Conservation (phyloP, 345 rosid genomes). For the Sapria himalayana region DNA sequence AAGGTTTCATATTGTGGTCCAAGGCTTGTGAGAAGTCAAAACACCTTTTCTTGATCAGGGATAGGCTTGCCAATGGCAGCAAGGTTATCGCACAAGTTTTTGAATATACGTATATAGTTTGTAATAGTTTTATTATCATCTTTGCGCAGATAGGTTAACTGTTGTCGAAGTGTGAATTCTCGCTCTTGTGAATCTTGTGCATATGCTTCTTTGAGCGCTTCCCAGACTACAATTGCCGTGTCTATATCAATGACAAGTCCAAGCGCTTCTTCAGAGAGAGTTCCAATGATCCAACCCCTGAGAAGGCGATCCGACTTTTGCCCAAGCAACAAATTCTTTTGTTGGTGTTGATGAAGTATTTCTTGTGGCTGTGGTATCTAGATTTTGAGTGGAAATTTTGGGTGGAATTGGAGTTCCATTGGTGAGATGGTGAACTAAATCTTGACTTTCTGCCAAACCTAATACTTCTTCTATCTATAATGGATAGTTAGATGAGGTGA, state of each 20-base stretch:
- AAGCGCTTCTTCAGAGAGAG: slow-evolving; percentile 6
- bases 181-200: slow-evolving; percentile 5
- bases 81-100: too few species aligned
- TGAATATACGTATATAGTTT: neutral
- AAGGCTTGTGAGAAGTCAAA: too few species aligned
- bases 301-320: slow-evolving; percentile 5
- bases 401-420: neutral
- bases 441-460: slow-evolving; percentile 1
- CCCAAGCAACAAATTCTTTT: slow-evolving; percentile 1
- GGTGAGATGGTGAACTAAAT: too few species aligned
- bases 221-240: neutral
- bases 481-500: slow-evolving; percentile 1
- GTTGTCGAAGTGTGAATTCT: slow-evolving; percentile 1
- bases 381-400: neutral
- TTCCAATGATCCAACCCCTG: slow-evolving; percentile 4
- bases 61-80: too few species aligned
- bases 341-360: neutral
- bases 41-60: too few species aligned
- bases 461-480: slow-evolving; percentile 4
- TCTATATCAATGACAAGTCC: slow-evolving; percentile 6
- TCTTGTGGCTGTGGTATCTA: neutral
- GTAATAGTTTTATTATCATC: too few species aligned
- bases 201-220: slow-evolving; percentile 3
- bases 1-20: too few species aligned
- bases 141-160: slow-evolving; percentile 2